Conservation (phyloP, 306 rosid genomes). For the Sophora flavescens region DNA sequence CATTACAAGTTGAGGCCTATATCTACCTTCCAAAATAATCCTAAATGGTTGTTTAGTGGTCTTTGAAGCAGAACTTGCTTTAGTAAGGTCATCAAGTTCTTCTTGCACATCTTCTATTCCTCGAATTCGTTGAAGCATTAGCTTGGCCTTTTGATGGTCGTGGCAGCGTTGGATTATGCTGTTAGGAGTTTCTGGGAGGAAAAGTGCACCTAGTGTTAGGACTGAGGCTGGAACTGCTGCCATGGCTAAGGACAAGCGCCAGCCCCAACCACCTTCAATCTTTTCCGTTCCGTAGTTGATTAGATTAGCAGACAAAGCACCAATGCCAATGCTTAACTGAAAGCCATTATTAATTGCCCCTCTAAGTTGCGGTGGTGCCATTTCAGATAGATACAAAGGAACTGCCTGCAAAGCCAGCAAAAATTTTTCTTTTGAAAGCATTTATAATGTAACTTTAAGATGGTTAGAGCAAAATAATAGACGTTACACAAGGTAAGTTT, state of each 20-base stretch:
- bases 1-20: constrained; percentile 65
- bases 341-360: constrained; percentile 86
- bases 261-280: constrained; percentile 72
- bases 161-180: constrained; percentile 67
- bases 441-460: neutral
- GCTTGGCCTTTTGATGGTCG: constrained; percentile 59
- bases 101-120: constrained; percentile 56
- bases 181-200: constrained; percentile 89
- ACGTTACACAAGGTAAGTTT: neutral
- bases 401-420: constrained; percentile 60
- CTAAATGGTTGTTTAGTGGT: constrained; percentile 38
- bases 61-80: constrained; percentile 49
- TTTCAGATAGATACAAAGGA: constrained; percentile 82
- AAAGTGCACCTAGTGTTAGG: constrained; percentile 72
- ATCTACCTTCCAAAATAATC: constrained; percentile 44
- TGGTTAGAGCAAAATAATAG: neutral
- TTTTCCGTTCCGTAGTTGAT: constrained; percentile 76
- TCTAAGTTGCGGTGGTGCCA: constrained; percentile 75
- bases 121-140: constrained; percentile 60
- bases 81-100: constrained; percentile 55
- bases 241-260: constrained; percentile 80
- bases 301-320: constrained; percentile 65
- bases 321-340: constrained; percentile 78
- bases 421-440: neutral
- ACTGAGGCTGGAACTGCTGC: constrained; percentile 75